Percentiles rank a stretch among this genome's conserved stretches.
phyloP scores from a whole-genome alignment of 1,284 basidiomycete genomes.

The Boletus mariae region DNA sequence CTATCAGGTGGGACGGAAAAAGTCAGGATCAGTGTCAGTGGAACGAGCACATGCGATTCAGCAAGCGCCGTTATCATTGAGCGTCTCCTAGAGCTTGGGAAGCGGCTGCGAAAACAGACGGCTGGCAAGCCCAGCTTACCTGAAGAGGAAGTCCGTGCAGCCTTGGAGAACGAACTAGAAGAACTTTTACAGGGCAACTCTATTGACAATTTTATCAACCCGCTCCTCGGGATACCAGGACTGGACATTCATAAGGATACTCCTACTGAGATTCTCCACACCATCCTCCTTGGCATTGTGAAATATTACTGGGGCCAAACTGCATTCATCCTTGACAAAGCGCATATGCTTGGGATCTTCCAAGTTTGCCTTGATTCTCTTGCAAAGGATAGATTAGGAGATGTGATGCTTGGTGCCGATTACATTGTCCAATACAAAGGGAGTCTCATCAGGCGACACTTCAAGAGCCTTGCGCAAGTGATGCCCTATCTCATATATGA shows the following conservation, averaged over 20 bases:
- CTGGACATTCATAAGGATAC: background rate
- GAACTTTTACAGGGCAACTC: background rate
- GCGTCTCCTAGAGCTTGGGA: background rate
- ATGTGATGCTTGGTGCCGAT: background rate
- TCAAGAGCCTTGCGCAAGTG: background rate
- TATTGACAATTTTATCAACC: background rate
- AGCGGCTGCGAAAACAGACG: background rate
- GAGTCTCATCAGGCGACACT: background rate
- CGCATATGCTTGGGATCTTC: background rate
- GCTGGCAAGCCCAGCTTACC: background rate
- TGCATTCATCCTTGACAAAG: background rate
- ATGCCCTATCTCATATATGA: background rate
- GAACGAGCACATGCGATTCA: background rate
- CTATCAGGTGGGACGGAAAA: background rate
- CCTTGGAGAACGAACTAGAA: background rate
- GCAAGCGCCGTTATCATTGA: background rate
- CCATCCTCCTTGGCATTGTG: background rate
- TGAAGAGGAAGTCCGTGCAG: background rate
- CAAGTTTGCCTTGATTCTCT: background rate
- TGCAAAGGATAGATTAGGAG: background rate
- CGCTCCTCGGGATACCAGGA: background rate
- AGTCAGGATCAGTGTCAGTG: background rate
- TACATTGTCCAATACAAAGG: background rate
- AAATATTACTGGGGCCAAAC: background rate
- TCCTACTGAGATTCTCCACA: background rate